Evolutionary conservation across 2,329 filamentous ascomycete genomes (phyloP).

Genomic region (Pestalotiopsis sp.): DNA sequence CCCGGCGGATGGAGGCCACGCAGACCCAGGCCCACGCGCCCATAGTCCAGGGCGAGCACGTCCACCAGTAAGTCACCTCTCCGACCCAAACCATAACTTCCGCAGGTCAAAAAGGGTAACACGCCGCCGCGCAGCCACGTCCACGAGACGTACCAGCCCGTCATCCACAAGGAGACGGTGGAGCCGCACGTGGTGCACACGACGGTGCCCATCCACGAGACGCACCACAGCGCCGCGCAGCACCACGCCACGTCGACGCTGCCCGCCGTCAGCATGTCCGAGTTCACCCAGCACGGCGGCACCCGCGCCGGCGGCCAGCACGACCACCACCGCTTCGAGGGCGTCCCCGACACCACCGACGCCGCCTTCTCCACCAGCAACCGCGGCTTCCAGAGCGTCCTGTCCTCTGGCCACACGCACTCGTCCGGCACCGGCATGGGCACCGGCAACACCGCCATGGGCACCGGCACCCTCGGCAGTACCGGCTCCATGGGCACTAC

Average conservation of each 20-base stretch:
- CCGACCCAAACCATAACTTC: not conserved
- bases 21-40: constrained; percentile 51
- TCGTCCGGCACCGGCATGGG: no score
- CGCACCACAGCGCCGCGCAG: constrained; percentile 67
- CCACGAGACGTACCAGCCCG: constrained; percentile 71
- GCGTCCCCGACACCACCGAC: constrained; percentile 49
- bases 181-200: constrained; percentile 72
- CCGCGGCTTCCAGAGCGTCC: not conserved
- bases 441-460: not conserved
- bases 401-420: not conserved
- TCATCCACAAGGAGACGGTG: constrained; percentile 71
- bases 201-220: constrained; percentile 72
- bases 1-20: constrained; percentile 46
- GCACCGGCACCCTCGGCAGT: constrained; percentile 7
- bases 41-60: constrained; percentile 61
- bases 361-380: not conserved
- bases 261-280: constrained; percentile 64
- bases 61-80: constrained; percentile 50
- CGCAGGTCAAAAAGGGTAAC: no score
- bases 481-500: not conserved
- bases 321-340: constrained; percentile 62
- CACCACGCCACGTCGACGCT: constrained; percentile 68
- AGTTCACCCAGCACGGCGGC: constrained; percentile 62
- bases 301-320: constrained; percentile 55
- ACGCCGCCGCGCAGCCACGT: constrained; percentile 44